phyloP scores from a whole-genome alignment of 2,329 filamentous ascomycete genomes.

The Botryotinia convoluta region DNA sequence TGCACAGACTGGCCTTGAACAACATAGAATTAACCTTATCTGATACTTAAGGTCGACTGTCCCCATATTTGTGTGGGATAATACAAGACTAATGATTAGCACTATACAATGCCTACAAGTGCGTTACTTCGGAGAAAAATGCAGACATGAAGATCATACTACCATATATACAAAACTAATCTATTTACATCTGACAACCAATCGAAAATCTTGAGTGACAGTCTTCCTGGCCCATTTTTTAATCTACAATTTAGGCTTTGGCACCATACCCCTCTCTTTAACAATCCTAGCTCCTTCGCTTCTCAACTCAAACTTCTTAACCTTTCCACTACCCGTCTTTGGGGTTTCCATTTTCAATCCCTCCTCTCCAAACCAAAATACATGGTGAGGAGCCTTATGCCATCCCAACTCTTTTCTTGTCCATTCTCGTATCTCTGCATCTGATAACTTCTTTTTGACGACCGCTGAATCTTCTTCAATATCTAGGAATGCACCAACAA shows the following conservation, averaged over 20 bases:
- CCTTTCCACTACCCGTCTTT: constrained; percentile 70
- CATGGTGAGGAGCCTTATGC: constrained; percentile 67
- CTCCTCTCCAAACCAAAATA: constrained; percentile 72
- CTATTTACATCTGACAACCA: neutral
- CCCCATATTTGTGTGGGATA: neutral
- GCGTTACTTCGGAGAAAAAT: neutral
- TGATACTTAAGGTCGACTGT: too few species aligned
- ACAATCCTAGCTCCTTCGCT: constrained; percentile 28
- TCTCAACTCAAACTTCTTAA: constrained; percentile 53
- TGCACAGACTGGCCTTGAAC: neutral
- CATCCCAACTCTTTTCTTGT: constrained; percentile 58
- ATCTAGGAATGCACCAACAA: constrained; percentile 64
- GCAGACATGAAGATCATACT: neutral
- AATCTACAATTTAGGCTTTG: constrained; percentile 13
- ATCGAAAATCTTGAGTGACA: neutral
- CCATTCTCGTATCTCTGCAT: constrained; percentile 60
- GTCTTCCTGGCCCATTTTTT: neutral
- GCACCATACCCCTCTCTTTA: constrained; percentile 14
- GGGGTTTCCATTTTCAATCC: constrained; percentile 50
- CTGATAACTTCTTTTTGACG: constrained; percentile 63
- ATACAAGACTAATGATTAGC: neutral
- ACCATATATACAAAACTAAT: constrained; percentile 9
- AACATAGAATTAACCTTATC: neutral
- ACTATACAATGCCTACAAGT: neutral
- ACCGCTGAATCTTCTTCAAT: constrained; percentile 47